Base-by-base conservation (phyloP, 1,139 yeast genomes). In the Yamadazyma taylorii region DNA sequence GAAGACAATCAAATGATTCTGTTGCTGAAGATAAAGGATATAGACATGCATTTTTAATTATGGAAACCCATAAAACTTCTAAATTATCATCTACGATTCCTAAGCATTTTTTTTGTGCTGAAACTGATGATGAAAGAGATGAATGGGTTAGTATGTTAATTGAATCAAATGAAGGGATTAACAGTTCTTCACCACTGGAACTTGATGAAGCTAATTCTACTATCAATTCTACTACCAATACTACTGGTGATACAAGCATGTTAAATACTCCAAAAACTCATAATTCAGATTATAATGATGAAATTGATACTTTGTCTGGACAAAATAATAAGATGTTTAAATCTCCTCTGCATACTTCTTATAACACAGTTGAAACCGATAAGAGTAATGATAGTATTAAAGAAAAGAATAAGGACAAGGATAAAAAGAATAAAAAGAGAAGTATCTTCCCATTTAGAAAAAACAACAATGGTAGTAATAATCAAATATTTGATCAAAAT, bases 91-190 rank as follows among this genome's bases (percentile, higher is more conserved):
- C 73, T 15, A 66, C 78, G 2, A 58, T 55, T 25, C 74, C 78
- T 2, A 81, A 79, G 41, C 89, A 85, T 56, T 76, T 81, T 36
- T 73, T 89, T 43, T 88, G 95, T 60, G 88, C 95, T 2, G 96
- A 89, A 56, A 78, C 85, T 1, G 87, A 85, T 37, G 72, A 68
- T 24, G 96, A 88, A 51, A 75, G 96, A 37, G 95, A 86, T 48
- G 72, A 72, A 4, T 86, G 96, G 96, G 77, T 84, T 19, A 69
- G 77, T 15, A 72, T 78, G 1, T 61, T 85, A 46, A 68, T 81
- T 30, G 81, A 76, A 41, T 67, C 68, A 43, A 62, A 52, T 17
- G 23, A 21, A 16, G 25, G 21, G 2, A 14, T 22, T 7, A 24
- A 34, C n/a, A 22, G 15, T 19, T 35, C 30, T 12, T 17, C 30